Conservation (phyloP, 306 rosid genomes). For the Corylus americana region DNA sequence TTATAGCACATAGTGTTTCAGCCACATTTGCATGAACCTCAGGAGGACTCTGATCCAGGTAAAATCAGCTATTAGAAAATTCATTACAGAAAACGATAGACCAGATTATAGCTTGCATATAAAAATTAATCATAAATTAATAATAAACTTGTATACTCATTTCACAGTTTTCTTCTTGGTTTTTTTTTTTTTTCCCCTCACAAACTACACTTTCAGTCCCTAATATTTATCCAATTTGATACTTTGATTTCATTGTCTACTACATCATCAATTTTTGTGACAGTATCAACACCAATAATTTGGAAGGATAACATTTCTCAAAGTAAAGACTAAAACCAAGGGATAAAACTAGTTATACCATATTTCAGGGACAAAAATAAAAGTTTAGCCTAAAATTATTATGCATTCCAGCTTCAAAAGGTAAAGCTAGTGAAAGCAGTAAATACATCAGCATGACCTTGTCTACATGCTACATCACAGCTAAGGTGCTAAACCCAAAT, state of each 20-base stretch:
- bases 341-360: too few relatives aligned
- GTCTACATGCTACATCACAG: neutral
- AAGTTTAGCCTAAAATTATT: neutral
- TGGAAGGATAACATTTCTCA: neutral
- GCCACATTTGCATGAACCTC: slow-evolving; percentile 97
- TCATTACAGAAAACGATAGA: slow-evolving; percentile 6
- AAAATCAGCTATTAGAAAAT: slow-evolving; percentile 29
- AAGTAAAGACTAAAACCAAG: neutral
- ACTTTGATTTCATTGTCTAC: neutral
- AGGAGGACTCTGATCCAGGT: slow-evolving; percentile 70
- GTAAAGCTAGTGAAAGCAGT: neutral
- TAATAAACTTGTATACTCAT: neutral
- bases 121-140: neutral
- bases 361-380: neutral
- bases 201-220: neutral
- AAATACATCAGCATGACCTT: neutral
- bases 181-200: neutral
- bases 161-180: neutral
- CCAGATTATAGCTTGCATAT: neutral
- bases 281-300: neutral
- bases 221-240: neutral
- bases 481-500: neutral
- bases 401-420: neutral
- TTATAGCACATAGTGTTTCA: slow-evolving; percentile 87
- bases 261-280: neutral